These are phyloP conservation scores for Talaromyces thailandensis DNA, from an alignment of 495 filamentous ascomycete genomes.

Conservation along the genomic window DNA sequence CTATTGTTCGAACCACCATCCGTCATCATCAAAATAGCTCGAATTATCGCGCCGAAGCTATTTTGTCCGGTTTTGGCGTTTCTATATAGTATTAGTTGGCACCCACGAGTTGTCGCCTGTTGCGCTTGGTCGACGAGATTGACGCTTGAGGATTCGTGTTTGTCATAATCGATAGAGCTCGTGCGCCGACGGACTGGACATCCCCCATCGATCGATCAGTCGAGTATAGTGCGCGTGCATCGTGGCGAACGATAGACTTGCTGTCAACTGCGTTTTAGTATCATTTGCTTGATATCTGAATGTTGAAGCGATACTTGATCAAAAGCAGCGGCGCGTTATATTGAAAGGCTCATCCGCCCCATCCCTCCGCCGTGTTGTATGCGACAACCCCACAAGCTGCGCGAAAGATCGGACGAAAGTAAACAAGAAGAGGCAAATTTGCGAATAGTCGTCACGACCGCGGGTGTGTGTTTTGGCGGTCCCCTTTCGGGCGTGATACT, in stretches of 20 bases:
- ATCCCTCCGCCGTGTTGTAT: neutral
- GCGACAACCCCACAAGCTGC: neutral
- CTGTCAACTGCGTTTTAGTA: neutral
- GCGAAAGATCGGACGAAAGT: neutral
- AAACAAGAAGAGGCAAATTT: neutral
- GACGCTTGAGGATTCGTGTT: neutral
- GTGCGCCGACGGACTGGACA: neutral
- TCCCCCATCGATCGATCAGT: neutral
- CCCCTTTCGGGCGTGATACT: neutral
- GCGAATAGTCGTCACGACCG: neutral
- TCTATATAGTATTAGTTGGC: neutral
- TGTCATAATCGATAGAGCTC: neutral
- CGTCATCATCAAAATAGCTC: neutral
- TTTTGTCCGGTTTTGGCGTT: neutral
- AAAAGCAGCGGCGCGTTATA: neutral
- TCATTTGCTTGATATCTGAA: neutral
- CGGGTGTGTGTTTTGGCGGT: neutral
- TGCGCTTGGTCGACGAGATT: neutral
- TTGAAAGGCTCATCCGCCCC: neutral
- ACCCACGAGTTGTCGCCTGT: neutral
- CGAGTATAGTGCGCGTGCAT: neutral
- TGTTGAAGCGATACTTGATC: neutral
- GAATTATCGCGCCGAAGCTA: neutral
- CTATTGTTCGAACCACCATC: neutral
- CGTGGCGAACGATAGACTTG: neutral